Evolutionary conservation across 2,329 filamentous ascomycete species (phyloP).

Genomic region (Colletotrichum simmondsii): DNA sequence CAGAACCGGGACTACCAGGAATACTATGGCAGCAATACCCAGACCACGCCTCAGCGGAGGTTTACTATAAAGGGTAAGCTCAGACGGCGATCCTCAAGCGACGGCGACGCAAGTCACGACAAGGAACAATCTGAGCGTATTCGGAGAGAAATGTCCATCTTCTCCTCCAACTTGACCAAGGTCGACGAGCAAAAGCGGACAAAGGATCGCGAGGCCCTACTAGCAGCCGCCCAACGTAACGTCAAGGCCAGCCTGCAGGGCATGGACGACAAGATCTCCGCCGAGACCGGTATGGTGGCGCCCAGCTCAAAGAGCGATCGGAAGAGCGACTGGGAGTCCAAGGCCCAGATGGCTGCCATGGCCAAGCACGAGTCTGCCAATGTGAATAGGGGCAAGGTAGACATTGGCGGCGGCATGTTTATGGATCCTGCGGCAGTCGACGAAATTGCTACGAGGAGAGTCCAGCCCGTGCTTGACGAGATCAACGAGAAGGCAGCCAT

Average conservation of each 20-base stretch:
- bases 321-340: conserved; percentile 83
- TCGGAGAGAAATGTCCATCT: conserved; percentile 80
- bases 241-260: conserved; percentile 81
- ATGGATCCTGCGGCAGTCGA: conserved; percentile 84
- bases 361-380: conserved; percentile 63
- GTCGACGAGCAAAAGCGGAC: conserved; percentile 80
- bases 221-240: conserved; percentile 85
- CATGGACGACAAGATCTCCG: conserved; percentile 85
- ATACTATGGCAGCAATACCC: conserved; percentile 75
- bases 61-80: conserved; percentile 65
- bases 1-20: conserved; percentile 74
- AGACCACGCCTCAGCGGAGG: conserved; percentile 49
- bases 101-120: conserved; percentile 72
- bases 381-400: conserved; percentile 62
- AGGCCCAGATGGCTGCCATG: conserved; percentile 77
- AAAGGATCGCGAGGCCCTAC: conserved; percentile 78
- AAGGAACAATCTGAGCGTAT: conserved; percentile 78
- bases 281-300: conserved; percentile 79
- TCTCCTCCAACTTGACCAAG: conserved; percentile 74
- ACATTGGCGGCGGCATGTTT: conserved; percentile 84
- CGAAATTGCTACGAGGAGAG: conserved; percentile 77
- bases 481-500: conserved; percentile 83
- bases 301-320: conserved; percentile 78
- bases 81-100: conserved; percentile 74
- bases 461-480: conserved; percentile 87